Conservation (phyloP, 305 asterid genomes). For the Petunia hybrid region DNA sequence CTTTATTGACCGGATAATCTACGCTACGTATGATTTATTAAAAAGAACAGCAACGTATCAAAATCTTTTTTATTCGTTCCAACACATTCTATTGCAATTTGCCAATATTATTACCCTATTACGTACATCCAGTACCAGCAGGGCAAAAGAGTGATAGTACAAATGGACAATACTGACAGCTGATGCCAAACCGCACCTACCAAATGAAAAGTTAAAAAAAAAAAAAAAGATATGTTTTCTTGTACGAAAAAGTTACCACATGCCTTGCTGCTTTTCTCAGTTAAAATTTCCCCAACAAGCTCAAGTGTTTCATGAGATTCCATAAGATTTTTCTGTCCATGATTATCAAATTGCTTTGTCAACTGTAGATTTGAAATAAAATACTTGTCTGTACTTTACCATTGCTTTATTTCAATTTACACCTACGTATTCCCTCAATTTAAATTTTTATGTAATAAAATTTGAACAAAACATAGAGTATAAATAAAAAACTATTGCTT, state of each 20-base stretch:
- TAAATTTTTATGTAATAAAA: no score
- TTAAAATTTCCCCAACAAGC: slow-evolving; percentile 4
- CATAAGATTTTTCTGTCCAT: not conserved
- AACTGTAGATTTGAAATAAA: not conserved
- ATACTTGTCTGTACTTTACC: not conserved
- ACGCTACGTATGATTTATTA: no score
- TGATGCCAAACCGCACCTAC: slow-evolving; percentile 8
- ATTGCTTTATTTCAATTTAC: not conserved
- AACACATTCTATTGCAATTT: not conserved
- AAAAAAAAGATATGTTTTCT: not conserved
- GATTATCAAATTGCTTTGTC: not conserved
- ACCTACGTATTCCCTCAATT: no score
- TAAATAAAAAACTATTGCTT: no score
- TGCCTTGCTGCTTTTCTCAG: not conserved
- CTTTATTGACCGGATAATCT: no score
- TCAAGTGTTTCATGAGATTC: slow-evolving; percentile 21
- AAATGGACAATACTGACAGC: not conserved
- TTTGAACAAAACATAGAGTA: no score
- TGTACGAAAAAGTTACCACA: slow-evolving; percentile 28
- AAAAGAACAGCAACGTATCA: no score
- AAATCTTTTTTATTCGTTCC: no score
- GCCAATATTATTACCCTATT: no score
- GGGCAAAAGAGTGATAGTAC: not conserved
- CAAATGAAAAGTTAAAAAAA: slow-evolving; percentile 7
- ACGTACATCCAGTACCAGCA: not conserved